Evolutionary conservation across 345 rosid genomes (phyloP).

Genomic region (Corymbia maculata): DNA sequence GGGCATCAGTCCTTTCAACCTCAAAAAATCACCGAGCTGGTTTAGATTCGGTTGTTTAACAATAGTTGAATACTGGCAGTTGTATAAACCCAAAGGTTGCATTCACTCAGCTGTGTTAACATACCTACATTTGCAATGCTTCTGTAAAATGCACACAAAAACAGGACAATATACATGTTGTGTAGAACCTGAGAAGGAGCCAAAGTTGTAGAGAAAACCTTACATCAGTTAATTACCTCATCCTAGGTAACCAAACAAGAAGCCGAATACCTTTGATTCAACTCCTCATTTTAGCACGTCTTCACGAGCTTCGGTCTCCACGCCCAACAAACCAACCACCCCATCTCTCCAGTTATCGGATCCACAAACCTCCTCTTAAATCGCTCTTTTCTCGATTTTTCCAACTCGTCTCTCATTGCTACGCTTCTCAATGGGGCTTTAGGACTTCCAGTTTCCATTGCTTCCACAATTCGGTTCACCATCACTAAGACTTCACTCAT

Average conservation of each 20-base stretch:
- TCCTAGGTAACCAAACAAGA: background rate
- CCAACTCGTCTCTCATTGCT: constrained; percentile 15
- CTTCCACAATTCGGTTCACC: constrained; percentile 49
- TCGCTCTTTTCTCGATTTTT: constrained; percentile 29
- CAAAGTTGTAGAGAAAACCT: background rate
- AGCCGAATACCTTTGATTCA: background rate
- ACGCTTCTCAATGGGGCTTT: constrained; percentile 18
- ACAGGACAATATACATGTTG: background rate
- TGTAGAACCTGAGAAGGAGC: background rate
- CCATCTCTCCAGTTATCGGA: constrained; percentile 28
- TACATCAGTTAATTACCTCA: background rate
- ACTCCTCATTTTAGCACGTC: background rate
- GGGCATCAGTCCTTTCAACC: background rate
- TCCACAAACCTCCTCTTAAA: constrained; percentile 43
- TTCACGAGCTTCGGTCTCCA: constrained; percentile 40
- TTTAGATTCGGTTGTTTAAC: background rate
- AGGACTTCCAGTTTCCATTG: constrained; percentile 27
- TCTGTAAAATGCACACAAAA: background rate
- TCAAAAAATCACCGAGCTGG: background rate
- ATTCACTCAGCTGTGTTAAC: background rate
- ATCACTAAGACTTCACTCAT: constrained; percentile 74
- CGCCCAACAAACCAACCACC: constrained; percentile 40
- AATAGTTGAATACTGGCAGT: background rate
- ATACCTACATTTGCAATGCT: background rate
- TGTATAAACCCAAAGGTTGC: background rate